phyloP scores from a whole-genome alignment of 371 early-diverging fungal genomes.

The Mucor saturninus region DNA sequence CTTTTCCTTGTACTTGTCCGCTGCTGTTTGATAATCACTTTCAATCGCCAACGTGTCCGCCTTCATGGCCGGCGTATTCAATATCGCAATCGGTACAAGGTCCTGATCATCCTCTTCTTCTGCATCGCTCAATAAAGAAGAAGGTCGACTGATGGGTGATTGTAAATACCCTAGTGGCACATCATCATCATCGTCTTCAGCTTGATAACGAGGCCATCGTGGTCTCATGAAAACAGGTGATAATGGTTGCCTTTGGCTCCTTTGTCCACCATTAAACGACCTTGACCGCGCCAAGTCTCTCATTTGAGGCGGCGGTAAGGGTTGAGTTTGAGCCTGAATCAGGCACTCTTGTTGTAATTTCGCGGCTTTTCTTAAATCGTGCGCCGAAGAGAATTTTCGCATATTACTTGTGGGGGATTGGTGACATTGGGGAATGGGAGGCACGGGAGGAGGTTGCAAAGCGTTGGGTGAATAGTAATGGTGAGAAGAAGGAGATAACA shows the following conservation, averaged over 20 bases:
- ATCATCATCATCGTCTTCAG: slow-evolving; percentile 26
- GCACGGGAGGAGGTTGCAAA: slow-evolving; percentile 23
- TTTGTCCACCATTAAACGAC: slow-evolving; percentile 16
- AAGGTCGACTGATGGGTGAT: slow-evolving; percentile 28
- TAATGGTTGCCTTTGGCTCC: slow-evolving; percentile 13
- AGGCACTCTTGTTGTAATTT: slow-evolving; percentile 31
- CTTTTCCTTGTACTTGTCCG: slow-evolving; percentile 39
- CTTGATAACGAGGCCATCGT: neutral
- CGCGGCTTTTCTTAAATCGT: slow-evolving; percentile 23
- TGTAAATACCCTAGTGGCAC: slow-evolving; percentile 26
- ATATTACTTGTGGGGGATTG: slow-evolving; percentile 5
- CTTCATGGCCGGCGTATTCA: neutral
- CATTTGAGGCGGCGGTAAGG: neutral
- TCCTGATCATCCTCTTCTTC: slow-evolving; percentile 42
- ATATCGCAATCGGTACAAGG: slow-evolving; percentile 30
- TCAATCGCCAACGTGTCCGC: neutral
- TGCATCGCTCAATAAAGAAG: slow-evolving; percentile 30
- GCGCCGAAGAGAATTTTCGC: slow-evolving; percentile 28
- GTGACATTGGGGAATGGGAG: slow-evolving; percentile 30
- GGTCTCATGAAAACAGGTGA: neutral
- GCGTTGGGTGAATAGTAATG: neutral
- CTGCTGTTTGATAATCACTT: slow-evolving; percentile 27
- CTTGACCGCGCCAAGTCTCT: slow-evolving; percentile 20
- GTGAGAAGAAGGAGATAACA: slow-evolving; percentile 12
- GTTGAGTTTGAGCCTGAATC: slow-evolving; percentile 5